Conservation (phyloP, 2,329 filamentous ascomycete genomes). For the Trichoderma breve region DNA sequence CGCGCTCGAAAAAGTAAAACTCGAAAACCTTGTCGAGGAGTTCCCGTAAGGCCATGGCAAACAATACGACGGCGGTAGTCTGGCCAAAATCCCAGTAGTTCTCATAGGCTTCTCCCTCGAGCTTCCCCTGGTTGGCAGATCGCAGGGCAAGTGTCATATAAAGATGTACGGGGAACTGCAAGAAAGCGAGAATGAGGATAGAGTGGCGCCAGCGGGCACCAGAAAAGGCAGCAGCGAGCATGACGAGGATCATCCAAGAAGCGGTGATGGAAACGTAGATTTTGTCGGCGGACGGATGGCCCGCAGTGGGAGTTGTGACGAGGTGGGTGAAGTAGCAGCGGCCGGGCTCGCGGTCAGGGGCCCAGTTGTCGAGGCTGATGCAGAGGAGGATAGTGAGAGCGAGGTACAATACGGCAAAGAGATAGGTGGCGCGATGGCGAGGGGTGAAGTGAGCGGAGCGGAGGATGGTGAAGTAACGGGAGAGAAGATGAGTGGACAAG, state of each 20-base stretch:
- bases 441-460: conserved; percentile 20
- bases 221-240: conserved; percentile 23
- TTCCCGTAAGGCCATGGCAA: conserved; percentile 26
- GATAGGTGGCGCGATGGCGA: conserved; percentile 30
- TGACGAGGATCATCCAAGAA: conserved; percentile 24
- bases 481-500: not conserved
- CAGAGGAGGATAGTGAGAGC: conserved; percentile 31
- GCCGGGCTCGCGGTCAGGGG: conserved; percentile 25
- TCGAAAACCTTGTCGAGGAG: conserved; percentile 25
- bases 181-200: conserved; percentile 28
- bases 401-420: conserved; percentile 31
- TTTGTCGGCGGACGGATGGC: conserved; percentile 29
- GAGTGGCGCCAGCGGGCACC: conserved; percentile 22
- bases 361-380: conserved; percentile 29
- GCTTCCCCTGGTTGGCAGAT: conserved; percentile 29
- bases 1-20: conserved; percentile 21
- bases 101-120: conserved; percentile 24
- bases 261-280: conserved; percentile 27
- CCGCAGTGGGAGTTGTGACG: conserved; percentile 20
- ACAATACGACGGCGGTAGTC: conserved; percentile 31
- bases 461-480: not conserved
- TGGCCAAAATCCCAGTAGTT: conserved; percentile 35
- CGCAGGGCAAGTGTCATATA: conserved; percentile 34
- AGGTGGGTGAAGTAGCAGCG: conserved; percentile 29
- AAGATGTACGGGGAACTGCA: conserved; percentile 34